Evolutionary conservation across 2,329 filamentous ascomycete species (phyloP).

Genomic region (Penicillium palitans): DNA sequence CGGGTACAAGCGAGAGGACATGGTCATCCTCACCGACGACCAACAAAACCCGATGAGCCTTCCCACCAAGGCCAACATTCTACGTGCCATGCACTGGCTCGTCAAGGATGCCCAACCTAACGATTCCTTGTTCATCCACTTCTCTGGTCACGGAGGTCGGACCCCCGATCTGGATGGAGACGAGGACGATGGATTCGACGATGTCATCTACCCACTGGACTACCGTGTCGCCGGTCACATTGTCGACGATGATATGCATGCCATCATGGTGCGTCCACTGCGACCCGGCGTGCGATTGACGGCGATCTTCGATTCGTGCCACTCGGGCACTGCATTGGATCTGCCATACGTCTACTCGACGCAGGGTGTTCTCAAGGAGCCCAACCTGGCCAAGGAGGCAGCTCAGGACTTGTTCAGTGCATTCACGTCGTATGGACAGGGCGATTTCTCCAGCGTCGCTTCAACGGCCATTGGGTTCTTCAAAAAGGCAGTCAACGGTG

Average conservation of each 20-base stretch:
- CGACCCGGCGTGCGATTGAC: slow-evolving; percentile 78
- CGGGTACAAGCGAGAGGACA: slow-evolving; percentile 90
- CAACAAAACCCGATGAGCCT: slow-evolving; percentile 97
- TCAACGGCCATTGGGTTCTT: slow-evolving; percentile 78
- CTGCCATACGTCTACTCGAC: slow-evolving; percentile 69
- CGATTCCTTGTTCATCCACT: slow-evolving; percentile 95
- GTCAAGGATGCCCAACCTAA: slow-evolving; percentile 90
- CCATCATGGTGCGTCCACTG: slow-evolving; percentile 74
- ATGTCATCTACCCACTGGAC: slow-evolving; percentile 77
- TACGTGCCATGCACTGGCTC: slow-evolving; percentile 98
- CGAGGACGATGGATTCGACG: slow-evolving; percentile 73
- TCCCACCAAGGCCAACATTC: slow-evolving; percentile 90
- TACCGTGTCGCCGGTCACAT: slow-evolving; percentile 69
- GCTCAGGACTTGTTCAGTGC: slow-evolving; percentile 64
- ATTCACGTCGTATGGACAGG: slow-evolving; percentile 74
- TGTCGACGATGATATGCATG: slow-evolving; percentile 76
- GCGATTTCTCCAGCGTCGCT: slow-evolving; percentile 79
- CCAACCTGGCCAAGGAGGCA: slow-evolving; percentile 66
- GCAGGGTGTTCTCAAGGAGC: slow-evolving; percentile 66
- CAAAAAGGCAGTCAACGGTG: slow-evolving; percentile 80
- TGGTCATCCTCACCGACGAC: slow-evolving; percentile 95
- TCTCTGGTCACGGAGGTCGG: slow-evolving; percentile 80
- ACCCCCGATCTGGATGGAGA: slow-evolving; percentile 72
- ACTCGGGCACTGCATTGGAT: slow-evolving; percentile 66
- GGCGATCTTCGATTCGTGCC: slow-evolving; percentile 68